Evolutionary conservation across 2,329 filamentous ascomycete genomes (phyloP).

Genomic region (Coniochaeta pulveracea): DNA sequence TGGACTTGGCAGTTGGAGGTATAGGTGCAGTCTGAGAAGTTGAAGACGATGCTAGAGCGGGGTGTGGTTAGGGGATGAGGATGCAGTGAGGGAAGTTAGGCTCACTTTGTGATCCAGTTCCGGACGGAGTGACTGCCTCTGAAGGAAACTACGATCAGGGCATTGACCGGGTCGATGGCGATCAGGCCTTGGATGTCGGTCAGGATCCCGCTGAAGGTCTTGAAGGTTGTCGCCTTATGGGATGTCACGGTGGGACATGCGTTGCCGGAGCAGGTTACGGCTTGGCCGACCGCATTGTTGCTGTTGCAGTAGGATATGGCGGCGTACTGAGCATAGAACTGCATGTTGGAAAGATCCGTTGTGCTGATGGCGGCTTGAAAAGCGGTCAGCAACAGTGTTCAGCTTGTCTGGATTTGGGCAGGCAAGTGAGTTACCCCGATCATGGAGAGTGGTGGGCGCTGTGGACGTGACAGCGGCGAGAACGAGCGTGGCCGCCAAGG

Average conservation of each 20-base stretch:
- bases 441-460: neutral
- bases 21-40: conserved; percentile 22
- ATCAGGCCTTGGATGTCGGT: conserved; percentile 35
- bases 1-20: conserved; percentile 38
- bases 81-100: conserved; percentile 1
- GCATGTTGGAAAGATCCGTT: conserved; percentile 25
- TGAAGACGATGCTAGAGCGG: conserved; percentile 25
- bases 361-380: conserved; percentile 14
- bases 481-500: neutral
- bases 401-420: neutral
- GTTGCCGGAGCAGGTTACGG: conserved; percentile 28
- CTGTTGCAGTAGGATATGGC: conserved; percentile 43
- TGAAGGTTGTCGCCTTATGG: conserved; percentile 30
- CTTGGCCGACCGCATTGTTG: conserved; percentile 22
- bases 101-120: conserved; percentile 48
- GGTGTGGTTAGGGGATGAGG: conserved; percentile 2
- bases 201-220: conserved; percentile 20
- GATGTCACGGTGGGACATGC: conserved; percentile 32
- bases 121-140: conserved; percentile 46
- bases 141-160: conserved; percentile 47
- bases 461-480: neutral
- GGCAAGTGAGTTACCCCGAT: neutral
- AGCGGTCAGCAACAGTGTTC: conserved; percentile 5
- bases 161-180: conserved; percentile 32
- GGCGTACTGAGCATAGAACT: conserved; percentile 39